phyloP scores from a whole-genome alignment of 1,284 basidiomycete genomes.

The Garcileccinum viscosum region DNA sequence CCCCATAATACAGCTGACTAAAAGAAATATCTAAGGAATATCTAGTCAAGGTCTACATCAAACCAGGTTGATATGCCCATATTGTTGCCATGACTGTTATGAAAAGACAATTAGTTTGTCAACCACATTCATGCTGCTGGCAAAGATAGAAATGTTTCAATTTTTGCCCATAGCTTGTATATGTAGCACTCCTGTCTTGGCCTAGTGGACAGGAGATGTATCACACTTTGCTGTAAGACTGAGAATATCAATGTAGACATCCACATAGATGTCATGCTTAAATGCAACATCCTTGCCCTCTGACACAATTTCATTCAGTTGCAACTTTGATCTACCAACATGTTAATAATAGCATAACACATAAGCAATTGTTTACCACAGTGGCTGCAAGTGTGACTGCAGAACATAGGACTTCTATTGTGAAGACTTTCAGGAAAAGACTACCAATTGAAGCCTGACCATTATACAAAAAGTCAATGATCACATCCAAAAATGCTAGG shows the following conservation, averaged over 20 bases:
- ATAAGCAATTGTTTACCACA: neutral
- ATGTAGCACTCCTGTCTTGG: slow-evolving; percentile 11
- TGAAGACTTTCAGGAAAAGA: neutral
- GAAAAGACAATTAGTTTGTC: neutral
- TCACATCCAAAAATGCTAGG: neutral
- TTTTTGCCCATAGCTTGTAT: neutral
- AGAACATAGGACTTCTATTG: neutral
- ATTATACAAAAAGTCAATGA: neutral
- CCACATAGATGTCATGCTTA: slow-evolving; percentile 10
- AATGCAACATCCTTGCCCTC: slow-evolving; percentile 9
- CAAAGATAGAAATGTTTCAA: neutral
- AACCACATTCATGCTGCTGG: neutral
- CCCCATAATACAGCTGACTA: too few species aligned
- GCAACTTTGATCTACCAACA: slow-evolving; percentile 4
- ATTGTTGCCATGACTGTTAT: neutral
- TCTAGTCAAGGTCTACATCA: neutral
- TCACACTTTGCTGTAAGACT: slow-evolving; percentile 14
- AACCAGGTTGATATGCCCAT: neutral
- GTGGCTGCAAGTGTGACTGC: neutral
- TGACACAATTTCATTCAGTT: neutral
- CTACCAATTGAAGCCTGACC: neutral
- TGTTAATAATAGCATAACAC: neutral
- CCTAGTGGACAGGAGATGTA: slow-evolving; percentile 3
- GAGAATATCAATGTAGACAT: slow-evolving; percentile 7
- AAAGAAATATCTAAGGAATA: neutral